Evolutionary conservation across 225 moss, liverwort and hornwort genomes (phyloP).

Genomic region (Polytrichum formosum): DNA sequence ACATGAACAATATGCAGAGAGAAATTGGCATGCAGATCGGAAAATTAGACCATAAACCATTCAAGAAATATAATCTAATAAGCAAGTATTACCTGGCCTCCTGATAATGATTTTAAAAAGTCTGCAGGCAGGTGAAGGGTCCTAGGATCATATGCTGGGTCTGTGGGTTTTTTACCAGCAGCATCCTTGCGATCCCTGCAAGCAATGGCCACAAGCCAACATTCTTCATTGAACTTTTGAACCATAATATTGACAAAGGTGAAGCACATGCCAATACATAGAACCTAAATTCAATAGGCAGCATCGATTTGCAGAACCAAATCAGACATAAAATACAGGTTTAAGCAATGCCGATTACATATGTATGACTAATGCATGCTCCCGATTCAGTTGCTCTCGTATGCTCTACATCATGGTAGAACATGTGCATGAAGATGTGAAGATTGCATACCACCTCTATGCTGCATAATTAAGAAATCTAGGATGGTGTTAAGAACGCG

Average conservation of each 20-base stretch:
- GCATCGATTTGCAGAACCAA: too few species aligned
- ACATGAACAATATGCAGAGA: slow-evolving; percentile 11
- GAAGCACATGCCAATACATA: background rate
- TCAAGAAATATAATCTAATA: slow-evolving; percentile 1
- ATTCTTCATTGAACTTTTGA: too few species aligned
- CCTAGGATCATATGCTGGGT: slow-evolving; percentile 70
- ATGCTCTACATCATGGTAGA: too few species aligned
- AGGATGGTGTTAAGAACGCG: too few species aligned
- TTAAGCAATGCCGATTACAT: too few species aligned
- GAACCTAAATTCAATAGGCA: too few species aligned
- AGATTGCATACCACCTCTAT: too few species aligned
- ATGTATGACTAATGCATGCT: too few species aligned
- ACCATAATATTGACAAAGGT: background rate
- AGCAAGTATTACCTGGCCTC: slow-evolving; percentile 66
- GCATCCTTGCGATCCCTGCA: slow-evolving; percentile 79
- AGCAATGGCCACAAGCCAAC: slow-evolving; percentile 1
- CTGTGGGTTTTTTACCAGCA: slow-evolving; percentile 67
- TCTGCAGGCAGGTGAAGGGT: slow-evolving; percentile 68
- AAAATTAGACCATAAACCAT: background rate
- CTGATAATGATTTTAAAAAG: slow-evolving; percentile 78
- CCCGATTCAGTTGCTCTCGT: too few species aligned
- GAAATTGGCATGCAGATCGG: background rate
- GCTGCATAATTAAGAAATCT: too few species aligned
- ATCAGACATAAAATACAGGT: too few species aligned
- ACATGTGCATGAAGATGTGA: too few species aligned